Percentiles rank a stretch among this genome's conserved stretches.
These are phyloP conservation scores for Cardamine resedifolia DNA, from an alignment of 345 rosid genomes.

Conservation along the genomic window DNA sequence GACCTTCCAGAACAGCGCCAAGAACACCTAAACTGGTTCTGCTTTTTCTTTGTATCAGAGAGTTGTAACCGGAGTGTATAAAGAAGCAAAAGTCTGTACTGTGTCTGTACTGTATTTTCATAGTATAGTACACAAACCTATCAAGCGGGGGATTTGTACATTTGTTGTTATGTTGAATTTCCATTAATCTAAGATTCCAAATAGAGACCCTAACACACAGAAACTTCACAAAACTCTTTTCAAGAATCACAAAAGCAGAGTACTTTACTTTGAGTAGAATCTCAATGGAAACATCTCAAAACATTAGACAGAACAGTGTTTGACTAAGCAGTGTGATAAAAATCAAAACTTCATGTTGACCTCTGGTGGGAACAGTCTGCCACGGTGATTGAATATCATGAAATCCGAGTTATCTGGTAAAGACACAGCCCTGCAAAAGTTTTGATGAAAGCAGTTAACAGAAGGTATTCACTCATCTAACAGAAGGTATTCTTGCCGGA, in stretches of 20 bases:
- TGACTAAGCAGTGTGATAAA: not conserved
- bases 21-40: not conserved
- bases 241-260: not conserved
- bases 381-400: slow-evolving; percentile 90
- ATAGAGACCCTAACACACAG: not conserved
- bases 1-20: slow-evolving; percentile 21
- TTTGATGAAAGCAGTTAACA: not conserved
- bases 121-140: not conserved
- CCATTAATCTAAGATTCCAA: not conserved
- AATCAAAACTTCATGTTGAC: slow-evolving; percentile 51
- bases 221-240: not conserved
- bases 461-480: slow-evolving; percentile 15
- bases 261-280: not conserved
- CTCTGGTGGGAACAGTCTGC: slow-evolving; percentile 48
- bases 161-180: not conserved
- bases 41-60: not conserved
- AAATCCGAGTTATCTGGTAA: slow-evolving; percentile 79
- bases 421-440: slow-evolving; percentile 65
- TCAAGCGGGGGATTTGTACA: not conserved
- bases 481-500: no score
- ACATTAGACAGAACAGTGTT: slow-evolving; percentile 3
- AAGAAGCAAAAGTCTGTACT: not conserved
- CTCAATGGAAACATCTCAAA: slow-evolving; percentile 10
- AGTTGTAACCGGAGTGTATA: not conserved
- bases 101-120: not conserved